phyloP scores from a whole-genome alignment of 2,329 filamentous ascomycete species.

The Penicillium griseofulvum region DNA sequence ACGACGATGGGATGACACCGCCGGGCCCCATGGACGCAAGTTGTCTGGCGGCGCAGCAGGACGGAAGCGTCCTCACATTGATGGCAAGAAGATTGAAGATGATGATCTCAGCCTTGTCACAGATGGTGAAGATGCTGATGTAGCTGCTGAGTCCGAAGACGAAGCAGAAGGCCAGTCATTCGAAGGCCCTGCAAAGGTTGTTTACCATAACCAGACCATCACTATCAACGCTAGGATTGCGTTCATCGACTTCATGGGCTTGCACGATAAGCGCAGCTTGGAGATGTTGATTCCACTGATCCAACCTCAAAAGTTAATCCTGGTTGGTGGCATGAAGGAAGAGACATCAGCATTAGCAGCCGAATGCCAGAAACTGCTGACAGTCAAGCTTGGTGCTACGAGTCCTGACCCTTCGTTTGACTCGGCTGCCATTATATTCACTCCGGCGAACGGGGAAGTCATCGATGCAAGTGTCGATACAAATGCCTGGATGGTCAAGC shows the following conservation, averaged over 20 bases:
- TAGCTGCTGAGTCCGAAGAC: slow-evolving; percentile 55
- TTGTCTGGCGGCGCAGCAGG: slow-evolving; percentile 41
- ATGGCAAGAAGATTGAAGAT: slow-evolving; percentile 32
- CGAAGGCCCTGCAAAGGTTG: slow-evolving; percentile 72
- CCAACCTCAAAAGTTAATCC: slow-evolving; percentile 86
- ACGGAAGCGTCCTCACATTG: slow-evolving; percentile 61
- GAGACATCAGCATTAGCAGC: slow-evolving; percentile 77
- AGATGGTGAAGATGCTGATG: slow-evolving; percentile 58
- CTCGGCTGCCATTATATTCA: slow-evolving; percentile 69
- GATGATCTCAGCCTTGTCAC: slow-evolving; percentile 48
- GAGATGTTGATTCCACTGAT: slow-evolving; percentile 95
- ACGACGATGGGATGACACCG: slow-evolving; percentile 81
- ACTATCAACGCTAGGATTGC: slow-evolving; percentile 72
- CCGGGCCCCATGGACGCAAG: slow-evolving; percentile 40
- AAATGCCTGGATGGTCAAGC: slow-evolving; percentile 92
- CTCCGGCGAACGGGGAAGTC: slow-evolving; percentile 68
- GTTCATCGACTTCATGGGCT: slow-evolving; percentile 85
- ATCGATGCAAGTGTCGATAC: slow-evolving; percentile 95
- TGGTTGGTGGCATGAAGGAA: slow-evolving; percentile 75
- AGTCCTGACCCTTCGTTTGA: slow-evolving; percentile 42
- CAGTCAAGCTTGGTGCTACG: slow-evolving; percentile 40
- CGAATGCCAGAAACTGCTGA: slow-evolving; percentile 70
- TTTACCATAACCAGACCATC: slow-evolving; percentile 63
- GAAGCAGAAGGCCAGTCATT: slow-evolving; percentile 51
- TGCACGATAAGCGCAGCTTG: slow-evolving; percentile 90